Conservation (phyloP, 106 monocot genomes). For the Acorus gramineus region DNA sequence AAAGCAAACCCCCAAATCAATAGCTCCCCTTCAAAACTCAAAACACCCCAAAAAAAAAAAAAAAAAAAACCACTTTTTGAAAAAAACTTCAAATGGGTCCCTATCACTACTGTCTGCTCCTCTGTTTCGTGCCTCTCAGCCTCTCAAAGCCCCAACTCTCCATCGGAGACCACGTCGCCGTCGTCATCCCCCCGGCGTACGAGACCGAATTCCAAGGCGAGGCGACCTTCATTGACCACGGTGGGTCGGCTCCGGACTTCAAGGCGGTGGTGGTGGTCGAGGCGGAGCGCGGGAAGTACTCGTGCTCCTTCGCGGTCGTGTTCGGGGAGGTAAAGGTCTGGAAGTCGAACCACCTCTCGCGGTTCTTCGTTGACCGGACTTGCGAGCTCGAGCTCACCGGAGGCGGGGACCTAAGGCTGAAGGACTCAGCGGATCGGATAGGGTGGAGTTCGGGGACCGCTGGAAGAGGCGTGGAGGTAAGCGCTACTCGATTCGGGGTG, state of each 20-base stretch:
- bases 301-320: slow-evolving; percentile 28
- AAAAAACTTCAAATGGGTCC: no score
- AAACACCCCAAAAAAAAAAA: no score
- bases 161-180: slow-evolving; percentile 2
- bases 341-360: slow-evolving; percentile 34
- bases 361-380: slow-evolving; percentile 7
- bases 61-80: no score
- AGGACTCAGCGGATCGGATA: slow-evolving; percentile 16
- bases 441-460: slow-evolving; percentile 41
- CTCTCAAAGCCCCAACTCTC: slow-evolving; percentile 10
- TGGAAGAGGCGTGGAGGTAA: slow-evolving; percentile 32
- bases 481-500: not conserved
- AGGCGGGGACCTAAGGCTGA: slow-evolving; percentile 29
- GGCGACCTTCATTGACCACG: slow-evolving; percentile 9
- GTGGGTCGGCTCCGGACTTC: slow-evolving; percentile 13
- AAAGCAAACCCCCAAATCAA: no score
- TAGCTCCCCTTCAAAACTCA: no score
- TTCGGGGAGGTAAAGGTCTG: slow-evolving; percentile 41
- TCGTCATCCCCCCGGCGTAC: slow-evolving; percentile 21
- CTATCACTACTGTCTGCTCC: not conserved
- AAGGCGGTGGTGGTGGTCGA: slow-evolving; percentile 31
- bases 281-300: slow-evolving; percentile 10
- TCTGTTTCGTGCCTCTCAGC: not conserved
- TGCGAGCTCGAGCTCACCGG: slow-evolving; percentile 27
- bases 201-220: slow-evolving; percentile 17